Evolutionary conservation across 2,329 filamentous ascomycete species (phyloP).

Genomic region (Alternaria postmessia): DNA sequence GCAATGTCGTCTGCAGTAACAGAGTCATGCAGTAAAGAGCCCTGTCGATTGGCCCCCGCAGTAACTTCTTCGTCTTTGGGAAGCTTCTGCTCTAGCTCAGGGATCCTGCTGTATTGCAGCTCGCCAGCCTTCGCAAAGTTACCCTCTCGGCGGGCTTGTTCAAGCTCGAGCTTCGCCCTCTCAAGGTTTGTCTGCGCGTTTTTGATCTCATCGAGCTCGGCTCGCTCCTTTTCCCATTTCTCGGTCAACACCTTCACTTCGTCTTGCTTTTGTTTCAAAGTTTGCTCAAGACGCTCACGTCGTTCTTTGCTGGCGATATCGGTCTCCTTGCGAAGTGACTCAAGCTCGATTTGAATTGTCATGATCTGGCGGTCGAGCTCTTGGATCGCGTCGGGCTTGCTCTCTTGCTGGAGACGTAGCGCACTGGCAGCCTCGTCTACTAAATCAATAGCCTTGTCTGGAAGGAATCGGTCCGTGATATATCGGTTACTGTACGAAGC

Average conservation of each 20-base stretch:
- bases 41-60: slow-evolving; percentile 41
- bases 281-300: slow-evolving; percentile 81
- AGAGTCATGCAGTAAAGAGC: slow-evolving; percentile 84
- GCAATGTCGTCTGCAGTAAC: slow-evolving; percentile 97
- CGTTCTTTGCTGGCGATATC: slow-evolving; percentile 89
- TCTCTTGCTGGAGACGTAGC: slow-evolving; percentile 91
- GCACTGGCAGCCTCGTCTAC: slow-evolving; percentile 96
- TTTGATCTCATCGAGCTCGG: slow-evolving; percentile 87
- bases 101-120: slow-evolving; percentile 87
- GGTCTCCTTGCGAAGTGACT: slow-evolving; percentile 92
- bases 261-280: slow-evolving; percentile 77
- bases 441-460: slow-evolving; percentile 95
- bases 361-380: slow-evolving; percentile 93
- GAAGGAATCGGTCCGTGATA: slow-evolving; percentile 93
- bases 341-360: slow-evolving; percentile 96
- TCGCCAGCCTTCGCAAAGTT: slow-evolving; percentile 93
- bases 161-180: slow-evolving; percentile 81
- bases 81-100: slow-evolving; percentile 77
- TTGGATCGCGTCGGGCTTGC: slow-evolving; percentile 94
- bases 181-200: slow-evolving; percentile 88
- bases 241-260: slow-evolving; percentile 78
- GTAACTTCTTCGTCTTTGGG: slow-evolving; percentile 71
- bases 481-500: slow-evolving; percentile 94
- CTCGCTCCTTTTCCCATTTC: slow-evolving; percentile 89
- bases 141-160: slow-evolving; percentile 84